Conservation (phyloP, 331 rosid species). For the Telfairia occidentalis region DNA sequence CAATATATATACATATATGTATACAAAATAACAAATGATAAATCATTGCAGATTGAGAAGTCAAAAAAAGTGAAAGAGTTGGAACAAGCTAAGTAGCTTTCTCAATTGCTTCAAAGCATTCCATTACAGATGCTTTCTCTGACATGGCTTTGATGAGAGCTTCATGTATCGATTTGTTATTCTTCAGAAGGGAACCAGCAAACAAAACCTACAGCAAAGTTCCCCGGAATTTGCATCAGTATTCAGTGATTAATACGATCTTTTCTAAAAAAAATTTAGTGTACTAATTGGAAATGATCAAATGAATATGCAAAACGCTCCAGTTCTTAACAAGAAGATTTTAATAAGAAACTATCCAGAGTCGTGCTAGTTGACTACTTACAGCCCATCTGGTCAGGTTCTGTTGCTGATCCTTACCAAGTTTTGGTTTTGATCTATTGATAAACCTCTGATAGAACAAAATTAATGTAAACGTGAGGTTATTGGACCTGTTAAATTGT, state of each 20-base stretch:
- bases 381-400: constrained; percentile 98
- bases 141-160: constrained; percentile 60
- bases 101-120: constrained; percentile 81
- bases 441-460: constrained; percentile 48
- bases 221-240: background rate
- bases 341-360: background rate
- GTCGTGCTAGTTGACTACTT: constrained; percentile 24
- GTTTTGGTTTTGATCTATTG: constrained; percentile 78
- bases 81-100: constrained; percentile 24
- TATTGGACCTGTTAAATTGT: too few species aligned
- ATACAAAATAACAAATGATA: background rate
- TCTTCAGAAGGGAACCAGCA: constrained; percentile 70
- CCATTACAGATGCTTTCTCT: constrained; percentile 50
- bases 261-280: background rate
- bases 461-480: background rate
- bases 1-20: too few species aligned
- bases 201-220: constrained; percentile 46
- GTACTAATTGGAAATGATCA: background rate
- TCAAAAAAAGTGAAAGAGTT: background rate
- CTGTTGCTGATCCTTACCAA: constrained; percentile 88
- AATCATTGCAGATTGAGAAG: background rate
- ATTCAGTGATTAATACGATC: background rate
- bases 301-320: background rate
- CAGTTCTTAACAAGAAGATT: background rate
- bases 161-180: constrained; percentile 54